A percentile compares a stretch with the other conserved stretches of the same genome.
phyloP scores from a whole-genome alignment of 371 early-diverging fungal species.

The Syncephalastrum sp. region DNA sequence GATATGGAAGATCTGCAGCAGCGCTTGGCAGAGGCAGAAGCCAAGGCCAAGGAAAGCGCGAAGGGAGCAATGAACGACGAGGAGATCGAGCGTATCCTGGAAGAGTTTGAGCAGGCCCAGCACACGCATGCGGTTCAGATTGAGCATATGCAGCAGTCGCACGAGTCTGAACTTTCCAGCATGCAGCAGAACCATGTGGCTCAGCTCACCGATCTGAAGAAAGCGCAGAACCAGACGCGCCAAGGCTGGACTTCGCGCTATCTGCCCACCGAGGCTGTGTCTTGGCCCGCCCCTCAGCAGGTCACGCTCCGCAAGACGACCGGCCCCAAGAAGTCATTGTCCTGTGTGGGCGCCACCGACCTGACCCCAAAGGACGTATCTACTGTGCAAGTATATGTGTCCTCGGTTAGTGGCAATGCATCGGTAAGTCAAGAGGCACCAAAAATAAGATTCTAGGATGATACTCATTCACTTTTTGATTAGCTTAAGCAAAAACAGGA shows the following conservation, averaged over 20 bases:
- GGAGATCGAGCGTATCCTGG: slow-evolving; percentile 77
- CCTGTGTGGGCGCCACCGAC: slow-evolving; percentile 2
- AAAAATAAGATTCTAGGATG: background rate
- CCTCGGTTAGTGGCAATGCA: slow-evolving; percentile 44
- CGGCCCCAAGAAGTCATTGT: slow-evolving; percentile 11
- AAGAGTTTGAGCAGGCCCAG: slow-evolving; percentile 64
- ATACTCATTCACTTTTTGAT: background rate
- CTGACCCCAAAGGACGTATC: slow-evolving; percentile 30
- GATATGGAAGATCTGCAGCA: slow-evolving; percentile 32
- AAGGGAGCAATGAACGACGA: slow-evolving; percentile 58
- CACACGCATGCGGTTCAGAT: slow-evolving; percentile 38
- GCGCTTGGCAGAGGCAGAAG: slow-evolving; percentile 31
- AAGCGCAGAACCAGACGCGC: slow-evolving; percentile 20
- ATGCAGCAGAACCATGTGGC: slow-evolving; percentile 36
- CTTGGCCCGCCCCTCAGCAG: slow-evolving; percentile 39
- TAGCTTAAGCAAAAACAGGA: slow-evolving; percentile 51
- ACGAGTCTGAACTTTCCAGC: slow-evolving; percentile 32
- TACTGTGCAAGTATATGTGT: slow-evolving; percentile 39
- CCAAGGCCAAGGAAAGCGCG: slow-evolving; percentile 20
- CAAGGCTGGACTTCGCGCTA: slow-evolving; percentile 32
- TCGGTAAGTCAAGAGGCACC: slow-evolving; percentile 18
- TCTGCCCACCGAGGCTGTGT: slow-evolving; percentile 40
- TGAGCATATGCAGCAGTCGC: slow-evolving; percentile 38
- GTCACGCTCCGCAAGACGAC: slow-evolving; percentile 20
- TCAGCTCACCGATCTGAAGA: slow-evolving; percentile 31